Evolutionary conservation across 345 rosid genomes (phyloP).

Genomic region (Theobroma cacao): DNA sequence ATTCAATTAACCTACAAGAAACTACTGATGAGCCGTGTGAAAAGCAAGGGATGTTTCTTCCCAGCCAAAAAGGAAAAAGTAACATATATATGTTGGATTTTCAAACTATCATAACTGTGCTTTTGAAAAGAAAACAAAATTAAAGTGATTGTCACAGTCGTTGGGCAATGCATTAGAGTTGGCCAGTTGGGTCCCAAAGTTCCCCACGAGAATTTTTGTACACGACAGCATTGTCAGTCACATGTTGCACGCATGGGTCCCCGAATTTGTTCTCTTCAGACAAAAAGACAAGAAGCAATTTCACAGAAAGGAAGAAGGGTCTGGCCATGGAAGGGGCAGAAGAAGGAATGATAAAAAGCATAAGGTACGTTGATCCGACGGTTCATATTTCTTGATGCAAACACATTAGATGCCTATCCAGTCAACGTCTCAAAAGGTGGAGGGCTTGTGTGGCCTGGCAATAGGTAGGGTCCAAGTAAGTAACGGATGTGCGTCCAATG

Average conservation of each 20-base stretch:
- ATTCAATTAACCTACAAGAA: not conserved
- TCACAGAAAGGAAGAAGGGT: not conserved
- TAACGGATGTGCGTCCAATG: not conserved
- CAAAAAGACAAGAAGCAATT: not conserved
- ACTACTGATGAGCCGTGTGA: not conserved
- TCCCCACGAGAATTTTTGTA: not conserved
- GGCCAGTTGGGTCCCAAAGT: not conserved
- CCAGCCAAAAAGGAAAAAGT: not conserved
- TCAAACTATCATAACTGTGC: too few relatives aligned
- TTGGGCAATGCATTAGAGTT: not conserved
- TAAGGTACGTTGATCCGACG: not conserved
- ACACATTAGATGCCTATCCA: not conserved
- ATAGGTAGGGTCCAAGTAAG: not conserved
- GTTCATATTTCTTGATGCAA: not conserved
- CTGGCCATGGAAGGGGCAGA: not conserved
- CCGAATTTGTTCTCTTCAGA: not conserved
- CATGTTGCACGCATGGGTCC: conserved; percentile 7
- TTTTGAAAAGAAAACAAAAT: not conserved
- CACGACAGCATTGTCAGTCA: conserved; percentile 2
- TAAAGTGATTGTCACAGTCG: not conserved
- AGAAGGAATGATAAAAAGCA: not conserved
- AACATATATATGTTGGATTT: too few relatives aligned
- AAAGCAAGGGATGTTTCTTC: not conserved
- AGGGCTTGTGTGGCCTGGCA: not conserved
- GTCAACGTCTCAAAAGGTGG: not conserved